phyloP scores from a whole-genome alignment of 352 stramenopile species.

The Poterioochromonas sp. region DNA sequence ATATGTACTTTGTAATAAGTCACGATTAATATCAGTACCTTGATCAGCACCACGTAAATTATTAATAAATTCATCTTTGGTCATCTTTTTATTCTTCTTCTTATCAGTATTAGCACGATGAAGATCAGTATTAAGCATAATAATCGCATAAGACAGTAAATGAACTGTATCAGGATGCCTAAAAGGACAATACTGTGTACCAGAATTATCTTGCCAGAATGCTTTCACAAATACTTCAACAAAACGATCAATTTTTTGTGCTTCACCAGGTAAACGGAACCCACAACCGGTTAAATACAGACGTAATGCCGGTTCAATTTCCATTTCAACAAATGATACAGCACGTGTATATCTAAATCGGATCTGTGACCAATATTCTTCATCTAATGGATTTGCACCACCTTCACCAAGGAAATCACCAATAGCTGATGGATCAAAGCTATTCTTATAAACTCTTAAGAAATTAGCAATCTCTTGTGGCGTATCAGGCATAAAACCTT shows the following conservation, averaged over 20 bases:
- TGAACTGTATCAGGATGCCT: constrained; percentile 66
- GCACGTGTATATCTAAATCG: constrained; percentile 85
- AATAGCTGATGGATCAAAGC: constrained; percentile 78
- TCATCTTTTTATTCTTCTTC: constrained; percentile 87
- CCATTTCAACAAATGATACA: constrained; percentile 93
- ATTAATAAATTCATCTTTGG: constrained; percentile 89
- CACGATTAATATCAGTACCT: constrained; percentile 68
- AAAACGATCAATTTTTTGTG: constrained; percentile 95
- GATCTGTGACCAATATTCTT: constrained; percentile 78
- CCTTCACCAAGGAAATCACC: constrained; percentile 87
- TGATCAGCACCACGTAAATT: constrained; percentile 87
- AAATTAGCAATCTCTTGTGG: constrained; percentile 82
- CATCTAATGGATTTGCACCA: constrained; percentile 54
- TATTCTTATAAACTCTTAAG: constrained; percentile 79
- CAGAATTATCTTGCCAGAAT: constrained; percentile 88
- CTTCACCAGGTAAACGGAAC: constrained; percentile 91
- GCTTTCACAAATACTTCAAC: constrained; percentile 92
- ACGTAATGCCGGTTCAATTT: constrained; percentile 84
- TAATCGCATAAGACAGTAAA: constrained; percentile 88
- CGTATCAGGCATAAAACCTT: constrained; percentile 58
- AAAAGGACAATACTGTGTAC: constrained; percentile 54
- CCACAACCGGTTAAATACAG: constrained; percentile 93
- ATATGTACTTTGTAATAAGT: constrained; percentile 88
- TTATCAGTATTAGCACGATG: constrained; percentile 63
- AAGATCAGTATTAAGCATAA: constrained; percentile 99